Evolutionary conservation across 73 alveolate species (phyloP).

Genomic region (Urostyla sp.): DNA sequence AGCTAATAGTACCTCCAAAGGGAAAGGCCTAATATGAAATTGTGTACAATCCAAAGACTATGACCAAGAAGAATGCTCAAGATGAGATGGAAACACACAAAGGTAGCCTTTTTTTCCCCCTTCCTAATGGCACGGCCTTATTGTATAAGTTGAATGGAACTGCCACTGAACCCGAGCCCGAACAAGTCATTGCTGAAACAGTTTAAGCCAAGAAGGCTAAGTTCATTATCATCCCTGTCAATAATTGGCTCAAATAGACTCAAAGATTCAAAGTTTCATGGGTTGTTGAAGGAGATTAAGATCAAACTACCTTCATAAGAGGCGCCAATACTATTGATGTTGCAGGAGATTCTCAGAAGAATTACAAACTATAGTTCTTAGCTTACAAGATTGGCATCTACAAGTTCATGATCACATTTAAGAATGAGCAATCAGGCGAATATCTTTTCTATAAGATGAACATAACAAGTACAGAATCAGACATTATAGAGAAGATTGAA

Average conservation of each 20-base stretch:
- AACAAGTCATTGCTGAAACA: conserved; percentile 77
- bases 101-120: conserved; percentile 97
- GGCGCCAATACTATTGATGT: conserved; percentile 99
- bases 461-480: conserved; percentile 87
- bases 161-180: conserved; percentile 93
- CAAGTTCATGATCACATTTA: conserved; percentile 93
- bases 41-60: conserved; percentile 94
- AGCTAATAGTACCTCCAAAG: conserved; percentile 91
- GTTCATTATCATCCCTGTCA: conserved; percentile 86
- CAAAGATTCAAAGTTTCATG: conserved; percentile 97
- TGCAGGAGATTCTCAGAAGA: conserved; percentile 93
- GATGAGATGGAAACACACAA: conserved; percentile 87
- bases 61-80: conserved; percentile 91
- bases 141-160: conserved; percentile 94
- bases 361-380: conserved; percentile 93
- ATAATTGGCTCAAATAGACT: conserved; percentile 96
- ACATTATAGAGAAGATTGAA: conserved; percentile 85
- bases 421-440: conserved; percentile 92
- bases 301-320: conserved; percentile 86
- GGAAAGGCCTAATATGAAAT: conserved; percentile 92
- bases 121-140: conserved; percentile 98
- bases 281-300: conserved; percentile 92
- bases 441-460: conserved; percentile 86
- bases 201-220: conserved; percentile 94
- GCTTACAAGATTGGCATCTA: conserved; percentile 90